Percentiles rank a stretch among this genome's conserved stretches.
Conservation (phyloP, 495 filamentous ascomycete genomes). For the Penicillium lividum region DNA sequence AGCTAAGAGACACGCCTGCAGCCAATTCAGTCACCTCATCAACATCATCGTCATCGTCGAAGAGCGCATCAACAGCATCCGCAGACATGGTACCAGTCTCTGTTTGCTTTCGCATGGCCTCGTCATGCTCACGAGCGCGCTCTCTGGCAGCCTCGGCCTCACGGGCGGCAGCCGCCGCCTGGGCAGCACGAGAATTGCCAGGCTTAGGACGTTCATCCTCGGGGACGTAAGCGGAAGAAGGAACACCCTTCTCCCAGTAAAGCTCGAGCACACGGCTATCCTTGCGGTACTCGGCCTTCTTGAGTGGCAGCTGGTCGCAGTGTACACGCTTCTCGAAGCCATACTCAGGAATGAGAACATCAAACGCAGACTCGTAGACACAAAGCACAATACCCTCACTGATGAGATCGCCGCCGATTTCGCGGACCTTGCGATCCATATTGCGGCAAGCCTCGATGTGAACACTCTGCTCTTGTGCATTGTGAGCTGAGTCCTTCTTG, state of each 20-base stretch:
- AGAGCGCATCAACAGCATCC: slow-evolving; percentile 87
- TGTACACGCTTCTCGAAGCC: slow-evolving; percentile 99
- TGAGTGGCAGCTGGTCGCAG: slow-evolving; percentile 94
- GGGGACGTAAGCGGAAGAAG: slow-evolving; percentile 92
- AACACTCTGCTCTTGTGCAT: slow-evolving; percentile 96
- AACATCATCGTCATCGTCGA: slow-evolving; percentile 86
- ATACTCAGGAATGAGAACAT: slow-evolving; percentile 96
- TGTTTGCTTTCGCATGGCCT: slow-evolving; percentile 84
- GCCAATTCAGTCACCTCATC: slow-evolving; percentile 84
- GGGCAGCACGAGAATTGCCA: slow-evolving; percentile 56
- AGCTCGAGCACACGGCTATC: slow-evolving; percentile 89
- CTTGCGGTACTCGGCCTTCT: slow-evolving; percentile 98
- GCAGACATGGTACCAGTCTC: slow-evolving; percentile 89
- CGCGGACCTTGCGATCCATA: slow-evolving; percentile 85
- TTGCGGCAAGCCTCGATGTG: slow-evolving; percentile 96
- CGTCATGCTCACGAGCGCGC: slow-evolving; percentile 77
- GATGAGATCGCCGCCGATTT: slow-evolving; percentile 88
- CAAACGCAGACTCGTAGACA: slow-evolving; percentile 98
- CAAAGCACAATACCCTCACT: slow-evolving; percentile 96
- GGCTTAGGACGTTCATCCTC: slow-evolving; percentile 95
- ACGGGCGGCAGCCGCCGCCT: slow-evolving; percentile 72
- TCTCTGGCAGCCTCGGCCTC: slow-evolving; percentile 79
- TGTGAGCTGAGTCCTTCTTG: slow-evolving; percentile 98
- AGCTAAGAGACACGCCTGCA: slow-evolving; percentile 78
- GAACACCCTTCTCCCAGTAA: slow-evolving; percentile 99